Conservation (phyloP, 805 yeast genomes). For the Yarrowia alimentaria region DNA sequence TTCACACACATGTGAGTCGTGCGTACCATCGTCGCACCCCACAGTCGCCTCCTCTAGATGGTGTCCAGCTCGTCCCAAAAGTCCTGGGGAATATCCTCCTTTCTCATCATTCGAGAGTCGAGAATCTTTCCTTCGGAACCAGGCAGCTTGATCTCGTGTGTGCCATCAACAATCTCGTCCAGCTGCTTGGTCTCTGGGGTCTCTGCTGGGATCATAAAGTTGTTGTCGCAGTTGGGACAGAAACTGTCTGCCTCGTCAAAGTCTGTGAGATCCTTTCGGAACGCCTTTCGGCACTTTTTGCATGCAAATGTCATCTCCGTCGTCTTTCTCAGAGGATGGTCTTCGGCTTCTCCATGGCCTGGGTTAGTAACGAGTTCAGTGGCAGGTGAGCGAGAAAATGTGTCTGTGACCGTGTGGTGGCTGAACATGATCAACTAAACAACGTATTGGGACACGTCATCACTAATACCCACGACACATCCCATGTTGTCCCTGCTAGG, state of each 20-base stretch:
- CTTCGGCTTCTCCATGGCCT: conserved; percentile 38
- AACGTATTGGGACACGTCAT: too few species aligned
- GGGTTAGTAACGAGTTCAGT: conserved; percentile 1
- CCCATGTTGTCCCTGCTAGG: too few species aligned
- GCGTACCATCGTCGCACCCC: neutral
- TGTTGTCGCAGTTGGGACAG: conserved; percentile 41
- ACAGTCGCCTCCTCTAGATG: neutral
- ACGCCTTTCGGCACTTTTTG: conserved; percentile 40
- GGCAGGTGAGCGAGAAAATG: too few species aligned
- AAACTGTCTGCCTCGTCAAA: conserved; percentile 40
- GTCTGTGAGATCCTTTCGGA: conserved; percentile 39
- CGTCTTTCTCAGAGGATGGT: conserved; percentile 38
- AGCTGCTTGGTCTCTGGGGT: conserved; percentile 29
- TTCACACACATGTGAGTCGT: too few species aligned
- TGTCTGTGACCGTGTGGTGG: too few species aligned
- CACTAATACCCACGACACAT: too few species aligned
- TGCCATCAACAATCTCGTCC: conserved; percentile 12
- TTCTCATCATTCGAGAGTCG: conserved; percentile 20
- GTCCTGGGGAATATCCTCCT: conserved; percentile 23
- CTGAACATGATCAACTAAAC: too few species aligned
- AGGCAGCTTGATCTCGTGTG: conserved; percentile 22
- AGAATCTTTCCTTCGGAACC: neutral
- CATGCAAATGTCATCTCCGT: conserved; percentile 39
- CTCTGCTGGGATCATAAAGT: conserved; percentile 36
- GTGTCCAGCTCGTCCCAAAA: conserved; percentile 23